Conservation (phyloP, 1,139 yeast genomes). For the Diutina ranongensis region DNA sequence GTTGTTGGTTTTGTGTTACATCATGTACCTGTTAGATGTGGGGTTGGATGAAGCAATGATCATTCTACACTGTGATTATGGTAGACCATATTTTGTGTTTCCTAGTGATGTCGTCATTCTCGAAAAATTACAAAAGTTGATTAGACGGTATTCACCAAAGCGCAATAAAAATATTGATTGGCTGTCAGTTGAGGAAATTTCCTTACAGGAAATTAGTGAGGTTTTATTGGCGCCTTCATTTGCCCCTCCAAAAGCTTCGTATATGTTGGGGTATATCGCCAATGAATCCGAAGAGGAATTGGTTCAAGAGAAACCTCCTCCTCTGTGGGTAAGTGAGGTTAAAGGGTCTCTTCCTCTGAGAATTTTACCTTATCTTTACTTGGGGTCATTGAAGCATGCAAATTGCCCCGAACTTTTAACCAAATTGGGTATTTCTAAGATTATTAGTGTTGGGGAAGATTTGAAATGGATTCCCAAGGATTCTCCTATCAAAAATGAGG, state of each 20-base stretch:
- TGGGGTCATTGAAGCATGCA: slow-evolving; percentile 83
- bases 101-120: slow-evolving; percentile 61
- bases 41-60: slow-evolving; percentile 43
- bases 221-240: slow-evolving; percentile 17
- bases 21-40: slow-evolving; percentile 54
- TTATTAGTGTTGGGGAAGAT: slow-evolving; percentile 81
- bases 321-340: slow-evolving; percentile 29
- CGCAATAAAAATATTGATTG: slow-evolving; percentile 10
- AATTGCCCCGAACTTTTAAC: slow-evolving; percentile 51
- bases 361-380: slow-evolving; percentile 70
- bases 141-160: slow-evolving; percentile 45
- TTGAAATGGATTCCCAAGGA: slow-evolving; percentile 46
- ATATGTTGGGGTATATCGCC: slow-evolving; percentile 19
- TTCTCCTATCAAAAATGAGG: slow-evolving; percentile 15
- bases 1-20: slow-evolving; percentile 53
- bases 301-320: slow-evolving; percentile 8
- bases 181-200: slow-evolving; percentile 20
- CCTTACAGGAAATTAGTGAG: slow-evolving; percentile 23
- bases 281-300: slow-evolving; percentile 14
- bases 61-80: slow-evolving; percentile 47
- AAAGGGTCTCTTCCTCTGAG: slow-evolving; percentile 64
- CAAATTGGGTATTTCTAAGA: slow-evolving; percentile 57
- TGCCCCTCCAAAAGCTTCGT: slow-evolving; percentile 7
- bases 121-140: slow-evolving; percentile 48
- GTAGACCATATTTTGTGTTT: slow-evolving; percentile 78